Evolutionary conservation across 192 early-diverging fungal genomes (phyloP), one percentile per base, ranked within the genome.

Genomic region (Entophlyctis luteolus): DNA sequence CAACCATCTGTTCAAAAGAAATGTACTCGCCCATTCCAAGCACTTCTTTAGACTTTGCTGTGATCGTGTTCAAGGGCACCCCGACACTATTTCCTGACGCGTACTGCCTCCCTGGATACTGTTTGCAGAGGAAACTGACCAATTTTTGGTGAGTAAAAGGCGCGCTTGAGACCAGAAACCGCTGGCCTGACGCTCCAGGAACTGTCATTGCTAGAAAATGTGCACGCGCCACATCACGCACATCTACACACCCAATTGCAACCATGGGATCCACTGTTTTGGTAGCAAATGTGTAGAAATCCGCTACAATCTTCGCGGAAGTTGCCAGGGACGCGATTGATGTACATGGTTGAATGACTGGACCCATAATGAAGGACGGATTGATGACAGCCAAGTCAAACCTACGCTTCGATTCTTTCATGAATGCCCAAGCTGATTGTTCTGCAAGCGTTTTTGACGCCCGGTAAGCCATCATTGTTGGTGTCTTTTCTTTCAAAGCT

Each of bases 381-480:
- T 73, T 73, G n/a, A 42, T 42, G 8, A 33, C 54, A 12, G 42
- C 69, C 27, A 71, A 28, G 34, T 71, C 69, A 29, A 71, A 71
- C 18, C 8, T 31, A 2, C 31, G 23, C 23, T 34, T 18, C 18
- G 42, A 70, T 2, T 74, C 35, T 38, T 60, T 32, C 12, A 75
- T 37, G 60, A 77, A 77, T 0, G 47, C 55, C 76, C 76, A 77
- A 27, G 76, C 72, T 5, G 72, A 68, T 5, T 52, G 25, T 39
- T 77, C 76, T 12, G 76, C 72, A 18, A 75, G 36, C 4, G 72
- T 62, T 47, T 77, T 77, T n/a, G 48, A 65, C 25, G 72, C 73
- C 22, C 50, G 66, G 70, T 63, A 2, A n/a, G 70, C 52, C 3
- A 52, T 35, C 20, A 3, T n/a, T 12, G 52, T n/a, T 3, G 49